A percentile compares a stretch with the other conserved stretches of the same genome.
These are phyloP conservation scores for Talaromyces sp. DNA, from an alignment of 2,329 filamentous ascomycete genomes.

Conservation along the genomic window DNA sequence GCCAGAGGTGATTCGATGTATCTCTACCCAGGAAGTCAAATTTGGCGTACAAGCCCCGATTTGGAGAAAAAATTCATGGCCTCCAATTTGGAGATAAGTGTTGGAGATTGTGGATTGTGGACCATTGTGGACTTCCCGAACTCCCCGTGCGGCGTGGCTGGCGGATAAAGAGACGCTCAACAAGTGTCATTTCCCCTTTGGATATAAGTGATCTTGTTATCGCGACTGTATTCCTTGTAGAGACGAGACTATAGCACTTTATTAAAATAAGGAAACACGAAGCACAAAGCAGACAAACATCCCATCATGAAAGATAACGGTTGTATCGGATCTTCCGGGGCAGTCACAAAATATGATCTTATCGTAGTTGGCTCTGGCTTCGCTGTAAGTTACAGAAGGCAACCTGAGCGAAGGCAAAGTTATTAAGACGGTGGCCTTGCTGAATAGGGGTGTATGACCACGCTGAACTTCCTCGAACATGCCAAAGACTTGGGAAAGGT, in stretches of 20 bases:
- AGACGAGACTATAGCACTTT: not conserved
- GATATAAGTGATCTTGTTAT: not conserved
- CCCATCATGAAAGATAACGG: not conserved
- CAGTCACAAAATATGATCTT: slow-evolving; percentile 26
- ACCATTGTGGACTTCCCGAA: no score
- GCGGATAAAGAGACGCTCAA: not conserved
- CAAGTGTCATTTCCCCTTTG: not conserved
- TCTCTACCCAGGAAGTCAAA: no score
- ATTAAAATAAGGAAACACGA: not conserved
- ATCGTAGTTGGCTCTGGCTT: slow-evolving; percentile 38
- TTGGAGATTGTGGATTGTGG: no score
- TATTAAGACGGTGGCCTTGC: not conserved
- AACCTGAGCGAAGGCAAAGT: not conserved
- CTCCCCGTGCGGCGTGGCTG: not conserved
- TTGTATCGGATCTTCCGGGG: not conserved
- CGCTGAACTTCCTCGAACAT: slow-evolving; percentile 37
- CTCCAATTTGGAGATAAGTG: no score
- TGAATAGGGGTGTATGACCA: slow-evolving; percentile 27
- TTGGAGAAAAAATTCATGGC: no score
- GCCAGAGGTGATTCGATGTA: no score
- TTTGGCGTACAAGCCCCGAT: no score
- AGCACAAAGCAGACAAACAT: not conserved
- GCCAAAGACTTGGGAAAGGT: slow-evolving; percentile 28
- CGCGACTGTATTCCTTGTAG: not conserved
- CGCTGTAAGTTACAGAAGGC: slow-evolving; percentile 16